Conservation (phyloP, 2,329 filamentous ascomycete genomes). For the Neodidymelliopsis sp. region DNA sequence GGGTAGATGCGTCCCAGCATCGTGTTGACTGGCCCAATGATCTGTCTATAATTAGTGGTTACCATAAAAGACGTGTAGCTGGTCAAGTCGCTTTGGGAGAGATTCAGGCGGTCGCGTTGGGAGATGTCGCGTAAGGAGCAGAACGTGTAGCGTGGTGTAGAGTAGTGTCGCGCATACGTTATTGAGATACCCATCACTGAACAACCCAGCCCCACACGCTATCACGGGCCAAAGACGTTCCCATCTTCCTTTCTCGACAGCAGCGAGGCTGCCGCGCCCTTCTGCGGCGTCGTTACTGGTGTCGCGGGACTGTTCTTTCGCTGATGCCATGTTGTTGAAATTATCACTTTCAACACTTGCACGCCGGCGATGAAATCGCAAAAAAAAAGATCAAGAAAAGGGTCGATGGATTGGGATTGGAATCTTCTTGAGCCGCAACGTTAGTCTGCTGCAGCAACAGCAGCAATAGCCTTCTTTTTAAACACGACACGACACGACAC, state of each 20-base stretch:
- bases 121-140: conserved; percentile 14
- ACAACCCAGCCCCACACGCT: conserved; percentile 87
- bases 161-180: conserved; percentile 65
- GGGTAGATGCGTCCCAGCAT: conserved; percentile 75
- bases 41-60: conserved; percentile 55
- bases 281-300: conserved; percentile 14
- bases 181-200: conserved; percentile 92
- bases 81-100: conserved; percentile 7
- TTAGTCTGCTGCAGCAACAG: too few species aligned
- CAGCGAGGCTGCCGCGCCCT: conserved; percentile 15
- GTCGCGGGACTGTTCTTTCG: conserved; percentile 13
- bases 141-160: conserved; percentile 12
- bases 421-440: too few species aligned
- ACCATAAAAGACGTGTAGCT: neutral
- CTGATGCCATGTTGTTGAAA: conserved; percentile 11
- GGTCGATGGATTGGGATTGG: too few species aligned
- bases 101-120: neutral
- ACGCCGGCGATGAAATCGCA: too few species aligned
- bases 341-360: too few species aligned
- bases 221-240: conserved; percentile 74
- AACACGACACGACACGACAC: too few species aligned
- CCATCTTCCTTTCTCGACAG: conserved; percentile 45
- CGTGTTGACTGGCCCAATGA: conserved; percentile 88
- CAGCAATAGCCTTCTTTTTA: too few species aligned
- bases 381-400: neutral